Evolutionary conservation across 768 basidiomycete genomes (phyloP).

Genomic region (Filobasidium floriforme): DNA sequence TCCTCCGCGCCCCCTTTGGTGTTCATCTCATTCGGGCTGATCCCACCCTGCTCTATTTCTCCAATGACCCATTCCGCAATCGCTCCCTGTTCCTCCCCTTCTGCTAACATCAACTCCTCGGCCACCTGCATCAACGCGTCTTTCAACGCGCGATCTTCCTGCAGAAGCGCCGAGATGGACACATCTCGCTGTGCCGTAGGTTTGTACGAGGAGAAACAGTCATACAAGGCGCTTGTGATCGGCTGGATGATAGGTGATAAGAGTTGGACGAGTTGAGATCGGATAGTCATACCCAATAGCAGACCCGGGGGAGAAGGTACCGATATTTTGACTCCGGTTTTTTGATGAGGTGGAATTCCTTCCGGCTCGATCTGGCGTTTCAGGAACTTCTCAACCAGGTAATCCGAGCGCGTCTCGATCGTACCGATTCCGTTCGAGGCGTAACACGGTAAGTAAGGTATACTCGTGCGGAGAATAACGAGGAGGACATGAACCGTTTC

Average conservation of each 20-base stretch:
- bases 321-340: not conserved
- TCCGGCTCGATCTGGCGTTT: no score
- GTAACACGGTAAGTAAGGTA: not conserved
- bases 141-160: not conserved
- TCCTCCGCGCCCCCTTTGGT: no score
- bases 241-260: not conserved
- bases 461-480: not conserved
- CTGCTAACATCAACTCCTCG: constrained; percentile 3
- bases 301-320: not conserved
- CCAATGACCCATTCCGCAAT: not conserved
- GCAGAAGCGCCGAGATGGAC: not conserved
- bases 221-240: not conserved
- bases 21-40: not conserved
- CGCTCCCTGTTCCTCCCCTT: not conserved
- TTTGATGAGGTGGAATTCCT: no score
- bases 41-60: not conserved
- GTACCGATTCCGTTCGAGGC: no score
- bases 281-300: not conserved
- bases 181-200: not conserved
- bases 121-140: not conserved
- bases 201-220: not conserved
- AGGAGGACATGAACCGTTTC: not conserved
- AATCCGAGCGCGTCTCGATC: no score
- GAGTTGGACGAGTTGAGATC: constrained; percentile 5
- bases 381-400: no score